A percentile compares a stretch with the other conserved stretches of the same genome.
Evolutionary conservation across 805 yeast species (phyloP).

Genomic region (Jamesozyma gamospora): DNA sequence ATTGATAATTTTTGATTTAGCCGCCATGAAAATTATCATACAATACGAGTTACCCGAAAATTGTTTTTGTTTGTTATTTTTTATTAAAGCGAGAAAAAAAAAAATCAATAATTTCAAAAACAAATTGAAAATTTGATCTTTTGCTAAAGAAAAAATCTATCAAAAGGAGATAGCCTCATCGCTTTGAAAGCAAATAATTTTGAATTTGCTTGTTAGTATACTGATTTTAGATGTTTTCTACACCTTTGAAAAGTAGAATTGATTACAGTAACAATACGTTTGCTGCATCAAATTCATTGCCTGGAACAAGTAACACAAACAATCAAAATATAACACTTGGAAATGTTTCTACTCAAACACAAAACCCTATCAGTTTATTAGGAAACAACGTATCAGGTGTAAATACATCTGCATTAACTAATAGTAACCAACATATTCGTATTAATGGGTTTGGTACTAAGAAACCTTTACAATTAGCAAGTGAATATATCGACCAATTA

Average conservation of each 20-base stretch:
- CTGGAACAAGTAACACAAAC: slow-evolving; percentile 4
- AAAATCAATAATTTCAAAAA: too few species aligned
- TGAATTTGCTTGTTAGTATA: neutral
- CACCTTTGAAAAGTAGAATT: slow-evolving; percentile 26
- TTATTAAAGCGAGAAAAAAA: too few species aligned
- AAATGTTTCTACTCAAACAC: neutral
- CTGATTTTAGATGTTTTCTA: slow-evolving; percentile 21
- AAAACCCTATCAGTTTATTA: neutral
- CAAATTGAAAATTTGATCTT: too few species aligned
- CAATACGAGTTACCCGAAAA: neutral
- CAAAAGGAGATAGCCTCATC: too few species aligned
- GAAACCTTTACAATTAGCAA: slow-evolving; percentile 44
- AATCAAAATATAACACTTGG: neutral
- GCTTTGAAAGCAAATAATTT: too few species aligned
- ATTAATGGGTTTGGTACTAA: slow-evolving; percentile 26
- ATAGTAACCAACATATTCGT: slow-evolving; percentile 25
- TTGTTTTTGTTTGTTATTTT: too few species aligned
- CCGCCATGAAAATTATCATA: neutral
- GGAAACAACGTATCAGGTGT: neutral
- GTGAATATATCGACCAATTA: slow-evolving; percentile 51
- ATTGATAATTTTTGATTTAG: neutral
- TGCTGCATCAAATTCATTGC: slow-evolving; percentile 12
- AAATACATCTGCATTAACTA: slow-evolving; percentile 1
- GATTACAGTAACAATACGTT: slow-evolving; percentile 18
- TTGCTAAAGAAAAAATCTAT: too few species aligned